Percentiles rank a stretch among this genome's conserved stretches.
Conservation (phyloP, 2,329 filamentous ascomycete species). For the Cladosporium sp. region DNA sequence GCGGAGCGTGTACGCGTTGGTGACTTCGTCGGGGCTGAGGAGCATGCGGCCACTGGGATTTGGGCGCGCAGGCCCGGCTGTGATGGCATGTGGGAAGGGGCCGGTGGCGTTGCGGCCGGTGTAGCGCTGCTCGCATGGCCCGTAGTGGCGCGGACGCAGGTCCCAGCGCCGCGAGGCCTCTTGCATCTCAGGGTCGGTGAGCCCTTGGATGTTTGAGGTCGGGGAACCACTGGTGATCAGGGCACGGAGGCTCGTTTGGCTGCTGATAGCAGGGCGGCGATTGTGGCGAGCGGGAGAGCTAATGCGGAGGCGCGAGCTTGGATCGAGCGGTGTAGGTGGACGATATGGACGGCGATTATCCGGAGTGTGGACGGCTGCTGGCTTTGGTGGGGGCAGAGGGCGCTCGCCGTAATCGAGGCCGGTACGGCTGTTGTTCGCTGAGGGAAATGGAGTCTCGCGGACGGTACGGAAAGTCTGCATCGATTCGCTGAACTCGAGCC, state of each 20-base stretch:
- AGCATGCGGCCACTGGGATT: not conserved
- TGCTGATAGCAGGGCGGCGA: constrained; percentile 13
- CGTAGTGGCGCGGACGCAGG: not conserved
- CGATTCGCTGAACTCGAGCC: constrained; percentile 3
- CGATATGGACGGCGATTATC: not conserved
- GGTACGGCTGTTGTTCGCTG: not conserved
- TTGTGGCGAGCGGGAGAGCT: not conserved
- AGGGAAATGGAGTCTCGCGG: not conserved
- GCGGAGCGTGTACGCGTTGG: not conserved
- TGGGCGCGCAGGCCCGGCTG: not conserved
- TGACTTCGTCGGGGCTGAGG: not conserved
- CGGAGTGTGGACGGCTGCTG: not conserved
- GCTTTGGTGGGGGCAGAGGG: not conserved
- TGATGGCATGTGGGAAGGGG: constrained; percentile 8
- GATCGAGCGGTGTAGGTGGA: too few relatives aligned
- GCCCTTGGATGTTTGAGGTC: constrained; percentile 13
- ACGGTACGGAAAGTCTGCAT: constrained; percentile 5
- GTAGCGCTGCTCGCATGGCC: not conserved
- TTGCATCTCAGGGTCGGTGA: constrained; percentile 12
- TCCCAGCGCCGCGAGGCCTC: constrained; percentile 11
- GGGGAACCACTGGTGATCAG: constrained; percentile 12
- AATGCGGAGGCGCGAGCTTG: not conserved
- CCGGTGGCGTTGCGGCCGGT: not conserved
- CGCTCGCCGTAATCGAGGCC: not conserved
- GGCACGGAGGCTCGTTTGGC: constrained; percentile 14